Conservation (phyloP, 148 eudicot genomes). For the Euryodendron excelsum region DNA sequence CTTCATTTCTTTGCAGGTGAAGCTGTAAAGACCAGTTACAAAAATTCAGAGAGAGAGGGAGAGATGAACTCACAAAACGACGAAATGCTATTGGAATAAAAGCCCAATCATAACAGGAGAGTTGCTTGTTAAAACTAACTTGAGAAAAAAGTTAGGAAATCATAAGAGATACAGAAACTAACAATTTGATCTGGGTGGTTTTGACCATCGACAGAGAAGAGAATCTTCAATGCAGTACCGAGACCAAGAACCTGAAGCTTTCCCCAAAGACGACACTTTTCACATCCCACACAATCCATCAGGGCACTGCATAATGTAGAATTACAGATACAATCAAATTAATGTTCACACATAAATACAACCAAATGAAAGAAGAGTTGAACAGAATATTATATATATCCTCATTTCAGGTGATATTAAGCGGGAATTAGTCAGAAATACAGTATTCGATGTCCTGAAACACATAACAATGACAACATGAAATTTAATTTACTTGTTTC, state of each 20-base stretch:
- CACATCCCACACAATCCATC: constrained; percentile 94
- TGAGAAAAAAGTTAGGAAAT: background rate
- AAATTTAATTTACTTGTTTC: too few species aligned
- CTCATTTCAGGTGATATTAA: background rate
- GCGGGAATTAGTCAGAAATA: background rate
- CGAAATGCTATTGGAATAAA: background rate
- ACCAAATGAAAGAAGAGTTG: background rate
- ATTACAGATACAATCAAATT: background rate
- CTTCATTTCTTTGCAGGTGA: constrained; percentile 62
- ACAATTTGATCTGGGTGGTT: constrained; percentile 38
- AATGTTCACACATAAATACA: background rate
- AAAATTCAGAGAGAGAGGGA: background rate
- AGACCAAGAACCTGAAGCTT: constrained; percentile 89
- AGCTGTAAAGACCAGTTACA: constrained; percentile 24
- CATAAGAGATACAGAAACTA: constrained; percentile 18
- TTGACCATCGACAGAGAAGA: constrained; percentile 57
- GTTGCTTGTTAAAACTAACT: too few species aligned
- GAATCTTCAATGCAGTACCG: constrained; percentile 81
- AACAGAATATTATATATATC: background rate
- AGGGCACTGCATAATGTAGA: constrained; percentile 48
- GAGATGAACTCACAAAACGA: background rate
- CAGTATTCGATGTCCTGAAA: background rate
- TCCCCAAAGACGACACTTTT: constrained; percentile 91
- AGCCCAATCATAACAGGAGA: background rate
- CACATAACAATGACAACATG: background rate